Evolutionary conservation across 1,284 basidiomycete species (phyloP).

Genomic region (Exobasidium cylindrosporum): DNA sequence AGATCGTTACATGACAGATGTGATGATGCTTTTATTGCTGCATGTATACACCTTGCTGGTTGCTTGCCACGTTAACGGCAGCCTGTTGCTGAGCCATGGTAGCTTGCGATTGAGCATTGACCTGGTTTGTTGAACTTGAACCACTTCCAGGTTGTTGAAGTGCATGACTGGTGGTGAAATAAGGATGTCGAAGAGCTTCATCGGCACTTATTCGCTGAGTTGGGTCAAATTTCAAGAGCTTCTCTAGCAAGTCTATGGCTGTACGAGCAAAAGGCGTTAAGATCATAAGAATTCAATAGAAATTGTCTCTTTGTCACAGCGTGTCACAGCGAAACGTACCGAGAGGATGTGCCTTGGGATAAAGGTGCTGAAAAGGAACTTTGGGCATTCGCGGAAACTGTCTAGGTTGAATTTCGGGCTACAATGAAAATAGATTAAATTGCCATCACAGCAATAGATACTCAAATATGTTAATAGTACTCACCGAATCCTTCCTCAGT

Average conservation of each 20-base stretch:
- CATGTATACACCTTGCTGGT: neutral
- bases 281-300: no score
- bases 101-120: neutral
- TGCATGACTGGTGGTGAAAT: constrained; percentile 65
- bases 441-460: neutral
- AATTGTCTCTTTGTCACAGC: constrained; percentile 1
- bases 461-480: constrained; percentile 45
- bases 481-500: constrained; percentile 84
- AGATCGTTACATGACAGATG: no score
- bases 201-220: constrained; percentile 85
- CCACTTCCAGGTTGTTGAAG: constrained; percentile 18
- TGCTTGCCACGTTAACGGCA: neutral
- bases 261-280: constrained; percentile 11
- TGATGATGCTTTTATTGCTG: no score
- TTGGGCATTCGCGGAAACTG: constrained; percentile 87
- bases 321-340: constrained; percentile 14
- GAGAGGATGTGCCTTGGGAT: constrained; percentile 86
- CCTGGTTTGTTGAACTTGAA: neutral
- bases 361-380: constrained; percentile 80
- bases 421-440: constrained; percentile 10
- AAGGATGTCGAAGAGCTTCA: constrained; percentile 87
- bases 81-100: neutral
- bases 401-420: constrained; percentile 88
- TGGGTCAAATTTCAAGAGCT: constrained; percentile 94
- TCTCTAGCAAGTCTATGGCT: constrained; percentile 93